A percentile compares a stretch with the other conserved stretches of the same genome.
These are phyloP conservation scores for Sextonia rubra DNA, from an alignment of 164 flowering plant species.

Conservation along the genomic window DNA sequence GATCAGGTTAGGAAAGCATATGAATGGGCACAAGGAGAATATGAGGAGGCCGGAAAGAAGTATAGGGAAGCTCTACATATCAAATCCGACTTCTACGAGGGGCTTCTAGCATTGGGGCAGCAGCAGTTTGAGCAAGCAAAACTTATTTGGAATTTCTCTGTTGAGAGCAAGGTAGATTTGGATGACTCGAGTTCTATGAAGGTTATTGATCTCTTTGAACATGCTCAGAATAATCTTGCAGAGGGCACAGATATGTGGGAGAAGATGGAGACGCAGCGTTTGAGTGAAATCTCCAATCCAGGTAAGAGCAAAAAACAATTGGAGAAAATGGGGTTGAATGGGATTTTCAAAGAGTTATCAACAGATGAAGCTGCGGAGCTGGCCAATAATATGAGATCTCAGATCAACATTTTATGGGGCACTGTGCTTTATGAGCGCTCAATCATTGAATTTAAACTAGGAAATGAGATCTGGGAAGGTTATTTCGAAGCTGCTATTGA, in stretches of 20 bases:
- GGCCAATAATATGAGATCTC: conserved; percentile 60
- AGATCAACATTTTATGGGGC: conserved; percentile 78
- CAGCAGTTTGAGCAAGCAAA: conserved; percentile 91
- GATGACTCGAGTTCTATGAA: conserved; percentile 53
- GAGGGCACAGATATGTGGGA: conserved; percentile 76
- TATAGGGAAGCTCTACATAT: conserved; percentile 67
- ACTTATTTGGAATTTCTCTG: conserved; percentile 75
- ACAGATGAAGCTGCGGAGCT: conserved; percentile 55
- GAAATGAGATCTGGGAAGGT: conserved; percentile 71
- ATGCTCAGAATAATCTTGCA: conserved; percentile 84
- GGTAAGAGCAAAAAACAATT: conserved; percentile 26
- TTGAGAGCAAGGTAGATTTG: conserved; percentile 53
- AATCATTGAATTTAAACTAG: conserved; percentile 72
- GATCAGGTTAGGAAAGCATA: conserved; percentile 45
- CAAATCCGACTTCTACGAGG: conserved; percentile 80
- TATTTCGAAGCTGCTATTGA: conserved; percentile 71
- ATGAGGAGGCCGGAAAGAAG: conserved; percentile 48
- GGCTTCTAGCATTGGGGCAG: conserved; percentile 67
- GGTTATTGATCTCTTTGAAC: conserved; percentile 57
- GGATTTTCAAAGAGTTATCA: conserved; percentile 36
- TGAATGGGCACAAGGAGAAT: conserved; percentile 70
- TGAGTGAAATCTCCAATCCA: conserved; percentile 28
- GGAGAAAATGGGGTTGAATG: conserved; percentile 44
- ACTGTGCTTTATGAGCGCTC: conserved; percentile 87
- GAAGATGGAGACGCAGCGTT: conserved; percentile 40